Base-by-base conservation (phyloP, 1,284 basidiomycete species). In the Grifola frondosa region DNA sequence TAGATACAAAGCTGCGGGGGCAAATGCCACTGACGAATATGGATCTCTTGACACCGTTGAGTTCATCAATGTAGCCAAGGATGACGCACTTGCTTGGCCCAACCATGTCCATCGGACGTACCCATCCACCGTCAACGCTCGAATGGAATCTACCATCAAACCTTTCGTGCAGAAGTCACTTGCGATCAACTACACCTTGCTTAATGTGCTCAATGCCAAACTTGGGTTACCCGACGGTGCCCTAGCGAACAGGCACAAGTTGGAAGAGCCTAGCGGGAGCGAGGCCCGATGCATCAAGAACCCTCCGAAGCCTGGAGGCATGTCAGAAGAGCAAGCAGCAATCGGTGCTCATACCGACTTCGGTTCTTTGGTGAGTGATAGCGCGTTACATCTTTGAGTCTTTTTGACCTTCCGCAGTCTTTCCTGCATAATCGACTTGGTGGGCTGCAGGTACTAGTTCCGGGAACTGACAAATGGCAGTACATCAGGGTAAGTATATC, bases 401-500 rank as follows among this genome's bases (percentile, higher is more conserved):
- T 21, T 23, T n/a, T 33, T 23, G 13, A 11, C 12, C 24, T n/a
- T 37, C 13, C 20, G 9, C 49, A 81, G 74, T 78, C 80, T 0
- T 78, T 84, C 62, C 65, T 85, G 32, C 79, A 83, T 59, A 87
- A 86, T 57, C 75, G 74, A n/a, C 70, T 86, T 0, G 84, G 84
- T 4, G 85, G 84, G 0, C 64, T 88, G 5, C 85, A 88, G 53
- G 83, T 88, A 1, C 66, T 85, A n/a, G 71, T 73, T 2, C 81
- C 82, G 0, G 78, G 77, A 4, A 62, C 71, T 4, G 70, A 78
- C 16, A 59, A 70, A 17, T 88, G 84, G 84, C 75, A 76, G 52
- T 88, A 85, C 49, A 70, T 87, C 46, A 75, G 77, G 68, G 80
- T 80, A 39, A 9, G 52, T 13, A 19, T 6, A 11, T 13, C 35